These are phyloP conservation scores for Kurtzmaniella quercitrusa DNA, from an alignment of 1,139 yeast species.

Conservation along the genomic window DNA sequence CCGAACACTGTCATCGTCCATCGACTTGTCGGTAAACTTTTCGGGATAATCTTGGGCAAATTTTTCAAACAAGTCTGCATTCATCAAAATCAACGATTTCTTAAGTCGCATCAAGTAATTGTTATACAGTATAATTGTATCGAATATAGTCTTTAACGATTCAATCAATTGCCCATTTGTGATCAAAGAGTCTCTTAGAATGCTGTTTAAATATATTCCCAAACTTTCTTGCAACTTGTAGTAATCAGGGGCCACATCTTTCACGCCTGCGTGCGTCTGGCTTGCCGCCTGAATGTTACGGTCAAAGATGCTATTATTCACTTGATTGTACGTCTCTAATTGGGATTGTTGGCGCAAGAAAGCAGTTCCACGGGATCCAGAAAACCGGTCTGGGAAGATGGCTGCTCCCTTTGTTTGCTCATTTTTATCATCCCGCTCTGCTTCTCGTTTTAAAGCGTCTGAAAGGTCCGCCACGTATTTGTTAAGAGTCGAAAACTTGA, in stretches of 20 bases:
- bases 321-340: conserved; percentile 7
- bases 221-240: conserved; percentile 48
- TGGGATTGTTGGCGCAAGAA: not conserved
- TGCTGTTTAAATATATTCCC: conserved; percentile 58
- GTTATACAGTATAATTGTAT: conserved; percentile 51
- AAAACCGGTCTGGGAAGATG: not conserved
- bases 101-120: conserved; percentile 52
- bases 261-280: conserved; percentile 5
- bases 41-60: conserved; percentile 38
- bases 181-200: conserved; percentile 64
- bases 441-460: conserved; percentile 12
- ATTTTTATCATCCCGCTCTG: not conserved
- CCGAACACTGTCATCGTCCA: conserved; percentile 34
- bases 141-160: conserved; percentile 42
- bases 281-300: conserved; percentile 18
- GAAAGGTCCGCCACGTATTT: conserved; percentile 18
- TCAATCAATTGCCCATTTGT: conserved; percentile 57
- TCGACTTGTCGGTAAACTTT: conserved; percentile 33
- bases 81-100: conserved; percentile 52
- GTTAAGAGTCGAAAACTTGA: conserved; percentile 46
- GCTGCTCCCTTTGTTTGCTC: too few species aligned
- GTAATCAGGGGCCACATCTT: conserved; percentile 31
- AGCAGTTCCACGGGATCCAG: not conserved
- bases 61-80: conserved; percentile 40
- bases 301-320: conserved; percentile 29